These are phyloP conservation scores for Penicillium herquei DNA, from an alignment of 495 filamentous ascomycete genomes.

Conservation along the genomic window DNA sequence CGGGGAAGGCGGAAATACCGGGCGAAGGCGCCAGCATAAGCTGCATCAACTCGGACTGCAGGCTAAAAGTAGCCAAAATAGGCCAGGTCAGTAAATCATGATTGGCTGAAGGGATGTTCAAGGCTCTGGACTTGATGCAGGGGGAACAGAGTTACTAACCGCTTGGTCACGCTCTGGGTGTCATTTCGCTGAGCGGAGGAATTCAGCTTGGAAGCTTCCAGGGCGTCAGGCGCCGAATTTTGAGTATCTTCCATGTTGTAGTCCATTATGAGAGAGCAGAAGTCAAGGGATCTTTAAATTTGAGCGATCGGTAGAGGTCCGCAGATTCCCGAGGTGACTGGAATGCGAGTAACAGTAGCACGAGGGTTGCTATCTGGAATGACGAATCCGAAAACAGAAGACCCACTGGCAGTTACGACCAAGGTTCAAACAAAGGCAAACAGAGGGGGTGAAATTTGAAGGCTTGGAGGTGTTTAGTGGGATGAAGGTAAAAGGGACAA, in stretches of 20 bases:
- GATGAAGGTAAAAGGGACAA: not conserved
- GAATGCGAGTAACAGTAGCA: conserved; percentile 32
- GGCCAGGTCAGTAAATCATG: conserved; percentile 5
- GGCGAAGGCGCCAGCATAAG: conserved; percentile 93
- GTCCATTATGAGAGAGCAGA: conserved; percentile 48
- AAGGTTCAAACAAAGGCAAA: not conserved
- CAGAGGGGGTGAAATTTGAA: not conserved
- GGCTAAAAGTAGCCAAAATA: conserved; percentile 46
- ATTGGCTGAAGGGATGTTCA: not conserved
- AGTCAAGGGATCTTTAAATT: conserved; percentile 2
- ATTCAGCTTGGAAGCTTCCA: conserved; percentile 58
- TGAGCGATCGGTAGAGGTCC: conserved; percentile 13
- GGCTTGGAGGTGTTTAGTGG: not conserved
- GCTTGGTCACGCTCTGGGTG: conserved; percentile 75
- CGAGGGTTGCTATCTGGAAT: conserved; percentile 43
- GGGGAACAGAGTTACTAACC: conserved; percentile 45
- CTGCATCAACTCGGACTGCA: conserved; percentile 97
- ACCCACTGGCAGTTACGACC: not conserved
- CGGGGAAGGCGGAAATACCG: conserved; percentile 93
- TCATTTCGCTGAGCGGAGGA: conserved; percentile 53
- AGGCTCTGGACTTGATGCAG: not conserved
- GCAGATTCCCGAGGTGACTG: conserved; percentile 19
- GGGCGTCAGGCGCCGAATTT: conserved; percentile 64
- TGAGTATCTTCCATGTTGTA: conserved; percentile 70
- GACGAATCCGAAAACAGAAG: conserved; percentile 36